Conservation (phyloP, 2,329 filamentous ascomycete species). For the Epichloe gansuensis region DNA sequence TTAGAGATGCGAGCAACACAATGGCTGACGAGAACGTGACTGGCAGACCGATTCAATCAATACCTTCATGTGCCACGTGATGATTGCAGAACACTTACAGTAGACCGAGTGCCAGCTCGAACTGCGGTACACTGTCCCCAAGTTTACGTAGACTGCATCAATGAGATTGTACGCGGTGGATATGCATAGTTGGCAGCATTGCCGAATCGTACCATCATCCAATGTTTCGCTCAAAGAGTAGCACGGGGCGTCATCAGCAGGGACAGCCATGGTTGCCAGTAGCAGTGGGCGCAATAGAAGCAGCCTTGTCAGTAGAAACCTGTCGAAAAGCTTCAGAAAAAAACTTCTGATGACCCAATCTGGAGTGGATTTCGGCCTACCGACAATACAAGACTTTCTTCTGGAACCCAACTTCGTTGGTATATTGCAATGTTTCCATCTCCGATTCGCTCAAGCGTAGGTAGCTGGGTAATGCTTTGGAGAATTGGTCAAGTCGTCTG, state of each 20-base stretch:
- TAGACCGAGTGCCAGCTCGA: conserved; percentile 4
- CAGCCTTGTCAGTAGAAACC: conserved; percentile 2
- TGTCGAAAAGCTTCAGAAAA: background rate
- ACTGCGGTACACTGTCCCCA: background rate
- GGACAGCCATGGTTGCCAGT: background rate
- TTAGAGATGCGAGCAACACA: background rate
- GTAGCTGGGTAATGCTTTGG: background rate
- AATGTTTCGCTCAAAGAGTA: background rate
- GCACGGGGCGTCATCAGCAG: background rate
- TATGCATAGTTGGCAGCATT: conserved; percentile 2
- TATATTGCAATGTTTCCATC: background rate
- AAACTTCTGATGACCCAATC: background rate
- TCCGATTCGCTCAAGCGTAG: background rate
- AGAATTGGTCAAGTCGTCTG: conserved; percentile 1
- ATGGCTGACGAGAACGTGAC: conserved; percentile 2
- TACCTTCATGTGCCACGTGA: background rate
- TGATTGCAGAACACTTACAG: background rate
- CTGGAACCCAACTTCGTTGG: conserved; percentile 1
- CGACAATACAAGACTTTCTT: conserved; percentile 3
- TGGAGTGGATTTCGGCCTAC: background rate
- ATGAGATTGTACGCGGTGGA: conserved; percentile 2
- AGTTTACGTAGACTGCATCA: background rate
- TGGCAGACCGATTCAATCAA: background rate
- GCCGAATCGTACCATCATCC: conserved; percentile 1
- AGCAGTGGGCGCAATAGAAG: background rate